Percentiles rank a stretch among this genome's conserved stretches.
Evolutionary conservation across 2,329 filamentous ascomycete genomes (phyloP).

Genomic region (Colletotrichum godetiae): DNA sequence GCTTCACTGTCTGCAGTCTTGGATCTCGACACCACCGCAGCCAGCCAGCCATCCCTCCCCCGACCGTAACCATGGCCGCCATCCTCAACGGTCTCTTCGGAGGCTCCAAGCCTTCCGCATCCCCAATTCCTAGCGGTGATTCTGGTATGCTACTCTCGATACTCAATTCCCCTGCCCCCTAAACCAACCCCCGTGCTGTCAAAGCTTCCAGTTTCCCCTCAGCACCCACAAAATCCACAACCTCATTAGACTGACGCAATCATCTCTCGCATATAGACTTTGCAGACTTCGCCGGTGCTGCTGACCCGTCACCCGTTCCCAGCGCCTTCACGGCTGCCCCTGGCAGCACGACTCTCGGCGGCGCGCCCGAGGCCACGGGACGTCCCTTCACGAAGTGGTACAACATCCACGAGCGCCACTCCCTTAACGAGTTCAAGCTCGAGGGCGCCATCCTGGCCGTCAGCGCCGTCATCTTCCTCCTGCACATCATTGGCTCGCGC

Average conservation of each 20-base stretch:
- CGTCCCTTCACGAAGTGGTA: slow-evolving; percentile 95
- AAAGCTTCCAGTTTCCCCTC: slow-evolving; percentile 28
- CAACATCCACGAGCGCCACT: slow-evolving; percentile 91
- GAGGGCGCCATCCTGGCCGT: slow-evolving; percentile 86
- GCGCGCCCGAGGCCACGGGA: slow-evolving; percentile 58
- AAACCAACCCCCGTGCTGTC: slow-evolving; percentile 4
- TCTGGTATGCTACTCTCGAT: slow-evolving; percentile 64
- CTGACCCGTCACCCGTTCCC: slow-evolving; percentile 71
- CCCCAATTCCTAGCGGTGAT: slow-evolving; percentile 64
- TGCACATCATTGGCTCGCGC: slow-evolving; percentile 85
- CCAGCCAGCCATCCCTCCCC: slow-evolving; percentile 30
- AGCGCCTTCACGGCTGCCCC: slow-evolving; percentile 51
- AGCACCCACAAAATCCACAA: slow-evolving; percentile 31
- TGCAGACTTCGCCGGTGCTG: slow-evolving; percentile 88
- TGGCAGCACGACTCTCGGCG: slow-evolving; percentile 57
- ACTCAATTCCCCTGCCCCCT: slow-evolving; percentile 21
- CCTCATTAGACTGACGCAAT: slow-evolving; percentile 41
- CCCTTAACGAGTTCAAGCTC: slow-evolving; percentile 84
- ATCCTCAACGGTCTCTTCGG: slow-evolving; percentile 77
- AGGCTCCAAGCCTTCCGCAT: slow-evolving; percentile 70
- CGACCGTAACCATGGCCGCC: slow-evolving; percentile 61
- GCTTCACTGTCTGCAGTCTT: slow-evolving; percentile 36
- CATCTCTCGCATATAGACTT: slow-evolving; percentile 72
- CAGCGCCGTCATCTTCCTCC: slow-evolving; percentile 77
- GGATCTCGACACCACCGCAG: slow-evolving; percentile 37